These are phyloP conservation scores for Nitzschia inconspicua DNA, from an alignment of 108 stramenopile species.

Conservation along the genomic window DNA sequence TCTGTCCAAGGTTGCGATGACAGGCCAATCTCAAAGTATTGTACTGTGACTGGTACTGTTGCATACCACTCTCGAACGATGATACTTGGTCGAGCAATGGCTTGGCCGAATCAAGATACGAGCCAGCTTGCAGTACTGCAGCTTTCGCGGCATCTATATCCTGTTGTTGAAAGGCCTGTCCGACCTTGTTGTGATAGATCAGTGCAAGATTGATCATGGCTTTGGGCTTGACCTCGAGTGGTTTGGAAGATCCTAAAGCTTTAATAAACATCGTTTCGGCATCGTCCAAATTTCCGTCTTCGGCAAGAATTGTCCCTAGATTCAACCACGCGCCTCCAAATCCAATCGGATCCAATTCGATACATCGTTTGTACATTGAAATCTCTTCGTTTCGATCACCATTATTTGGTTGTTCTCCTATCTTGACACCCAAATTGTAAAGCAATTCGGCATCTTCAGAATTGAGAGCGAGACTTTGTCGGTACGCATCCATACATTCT, in stretches of 20 bases:
- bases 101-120: slow-evolving; percentile 37
- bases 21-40: slow-evolving; percentile 38
- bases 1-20: slow-evolving; percentile 38
- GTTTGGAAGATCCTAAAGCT: slow-evolving; percentile 31
- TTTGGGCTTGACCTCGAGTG: slow-evolving; percentile 42
- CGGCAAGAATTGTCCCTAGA: slow-evolving; percentile 50
- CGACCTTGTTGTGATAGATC: slow-evolving; percentile 34
- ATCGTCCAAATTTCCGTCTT: slow-evolving; percentile 39
- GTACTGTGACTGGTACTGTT: too few species aligned
- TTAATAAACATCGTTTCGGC: slow-evolving; percentile 56
- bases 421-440: slow-evolving; percentile 61
- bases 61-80: slow-evolving; percentile 16
- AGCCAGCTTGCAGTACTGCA: slow-evolving; percentile 18
- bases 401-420: slow-evolving; percentile 41
- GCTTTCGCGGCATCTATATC: slow-evolving; percentile 34
- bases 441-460: slow-evolving; percentile 59
- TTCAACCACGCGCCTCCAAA: slow-evolving; percentile 60
- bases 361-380: slow-evolving; percentile 44
- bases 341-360: slow-evolving; percentile 31
- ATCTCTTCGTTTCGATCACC: slow-evolving; percentile 42
- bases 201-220: slow-evolving; percentile 54
- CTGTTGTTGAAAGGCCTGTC: slow-evolving; percentile 27
- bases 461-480: slow-evolving; percentile 41
- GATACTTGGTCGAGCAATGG: slow-evolving; percentile 25
- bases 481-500: slow-evolving; percentile 47